These are phyloP conservation scores for Penicillium simplicissimum DNA, from an alignment of 495 filamentous ascomycete genomes.

Conservation along the genomic window DNA sequence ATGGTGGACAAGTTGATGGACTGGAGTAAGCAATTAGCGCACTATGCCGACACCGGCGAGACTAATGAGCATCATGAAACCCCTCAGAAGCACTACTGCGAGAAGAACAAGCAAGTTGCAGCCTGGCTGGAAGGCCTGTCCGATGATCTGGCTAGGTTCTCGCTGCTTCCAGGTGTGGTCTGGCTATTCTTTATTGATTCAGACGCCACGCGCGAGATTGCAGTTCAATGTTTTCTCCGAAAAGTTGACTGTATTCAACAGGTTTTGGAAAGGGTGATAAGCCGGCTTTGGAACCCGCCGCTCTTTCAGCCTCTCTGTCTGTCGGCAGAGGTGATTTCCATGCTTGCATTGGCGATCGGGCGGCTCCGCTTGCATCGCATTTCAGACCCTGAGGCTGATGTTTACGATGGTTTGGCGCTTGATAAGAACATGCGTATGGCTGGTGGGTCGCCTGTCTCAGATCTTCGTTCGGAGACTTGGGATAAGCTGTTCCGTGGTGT, in stretches of 20 bases:
- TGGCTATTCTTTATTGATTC: neutral
- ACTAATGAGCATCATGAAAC: neutral
- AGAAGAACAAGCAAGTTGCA: neutral
- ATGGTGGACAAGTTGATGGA: neutral
- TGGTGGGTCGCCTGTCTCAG: neutral
- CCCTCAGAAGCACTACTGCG: neutral
- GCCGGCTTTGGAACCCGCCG: neutral
- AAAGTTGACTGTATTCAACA: neutral
- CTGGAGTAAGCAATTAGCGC: neutral
- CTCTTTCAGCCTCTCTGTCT: neutral
- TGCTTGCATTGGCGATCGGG: neutral
- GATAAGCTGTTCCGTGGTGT: neutral
- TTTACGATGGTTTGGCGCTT: neutral
- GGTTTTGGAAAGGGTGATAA: neutral
- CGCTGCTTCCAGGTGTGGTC: neutral
- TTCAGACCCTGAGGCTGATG: neutral
- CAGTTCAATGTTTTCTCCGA: neutral
- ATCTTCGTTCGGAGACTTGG: neutral
- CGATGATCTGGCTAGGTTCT: neutral
- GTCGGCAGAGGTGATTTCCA: neutral
- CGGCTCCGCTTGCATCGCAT: neutral
- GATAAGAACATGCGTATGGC: neutral
- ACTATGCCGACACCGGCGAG: neutral
- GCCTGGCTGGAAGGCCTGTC: neutral
- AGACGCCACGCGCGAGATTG: neutral